phyloP scores from a whole-genome alignment of 306 rosid species.

The Benincasa hispida region DNA sequence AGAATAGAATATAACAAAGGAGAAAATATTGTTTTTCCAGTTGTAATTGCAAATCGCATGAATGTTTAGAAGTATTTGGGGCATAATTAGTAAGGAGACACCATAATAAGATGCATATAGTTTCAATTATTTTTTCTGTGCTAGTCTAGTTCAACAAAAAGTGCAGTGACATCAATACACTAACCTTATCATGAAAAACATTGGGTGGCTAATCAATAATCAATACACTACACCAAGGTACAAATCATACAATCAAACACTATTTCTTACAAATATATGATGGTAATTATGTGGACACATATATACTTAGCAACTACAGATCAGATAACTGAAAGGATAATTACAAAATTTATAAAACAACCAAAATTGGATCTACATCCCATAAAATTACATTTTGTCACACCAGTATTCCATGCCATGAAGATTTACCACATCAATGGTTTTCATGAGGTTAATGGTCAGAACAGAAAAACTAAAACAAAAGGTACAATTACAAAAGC shows the following conservation, averaged over 20 bases:
- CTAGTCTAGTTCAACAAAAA: too few relatives aligned
- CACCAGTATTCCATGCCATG: neutral
- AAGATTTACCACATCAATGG: neutral
- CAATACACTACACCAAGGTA: neutral
- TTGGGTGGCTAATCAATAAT: too few relatives aligned
- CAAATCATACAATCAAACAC: neutral
- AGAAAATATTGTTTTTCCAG: neutral
- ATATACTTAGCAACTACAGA: neutral
- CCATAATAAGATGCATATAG: neutral
- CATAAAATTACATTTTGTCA: neutral
- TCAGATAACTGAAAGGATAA: neutral
- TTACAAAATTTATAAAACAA: neutral
- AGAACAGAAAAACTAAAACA: neutral
- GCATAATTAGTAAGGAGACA: neutral
- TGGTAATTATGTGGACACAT: neutral
- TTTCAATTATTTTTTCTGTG: neutral
- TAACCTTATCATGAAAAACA: too few relatives aligned
- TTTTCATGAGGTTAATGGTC: neutral
- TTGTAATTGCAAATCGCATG: conserved; percentile 8
- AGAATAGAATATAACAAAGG: neutral
- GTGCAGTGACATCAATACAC: neutral
- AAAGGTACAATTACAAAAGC: neutral
- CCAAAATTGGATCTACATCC: neutral
- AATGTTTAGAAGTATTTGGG: neutral
- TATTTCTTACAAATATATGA: neutral